Evolutionary conservation across 306 rosid species (phyloP), one percentile per base, ranked within the genome.

Genomic region (Dryas drummondii): DNA sequence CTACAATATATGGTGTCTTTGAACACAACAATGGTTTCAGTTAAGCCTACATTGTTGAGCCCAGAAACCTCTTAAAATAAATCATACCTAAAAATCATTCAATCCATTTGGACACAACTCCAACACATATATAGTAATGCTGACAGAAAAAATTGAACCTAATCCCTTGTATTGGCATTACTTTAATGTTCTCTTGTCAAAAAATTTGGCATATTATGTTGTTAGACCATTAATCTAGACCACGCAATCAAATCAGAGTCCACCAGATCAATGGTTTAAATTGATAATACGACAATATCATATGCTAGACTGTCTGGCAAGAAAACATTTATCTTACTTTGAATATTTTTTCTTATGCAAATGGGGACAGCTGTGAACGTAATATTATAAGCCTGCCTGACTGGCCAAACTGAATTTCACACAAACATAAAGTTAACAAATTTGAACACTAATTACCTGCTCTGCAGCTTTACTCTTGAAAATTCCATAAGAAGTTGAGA

Each of bases 391-490:
- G 16, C 46, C 63, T 8, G 5, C 17, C 26, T 47, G 9, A 37
- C n/a, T 51, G 44, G 17, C 58, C 57, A 68, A 56, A 46, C 54
- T 49, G 37, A 22, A 40, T 19, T 17, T 63, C 71, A 22, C 48
- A 60, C 62, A 66, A 52, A 44, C 11, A 10, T 22, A 37, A 9
- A 13, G 12, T 0, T 47, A 73, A 56, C 19, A 46, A 50, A 41
- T 52, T 42, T 64, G 48, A 41, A 63, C 7, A 41, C 19, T 48
- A 41, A 63, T 16, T 84, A 94, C 99, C 96, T 92, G 90, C 78
- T 90, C 98, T 53, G 88, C 84, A 68, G 97, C 93, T 77, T 89
- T 85, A 80, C 80, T 82, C 88, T 92, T 94, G 89, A 94, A 94
- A 80, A 82, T 63, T 59, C 88, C 91, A 82, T 88, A 94, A 5